Evolutionary conservation across 768 basidiomycete genomes (phyloP).

Genomic region (Panaeolus cyanescens): DNA sequence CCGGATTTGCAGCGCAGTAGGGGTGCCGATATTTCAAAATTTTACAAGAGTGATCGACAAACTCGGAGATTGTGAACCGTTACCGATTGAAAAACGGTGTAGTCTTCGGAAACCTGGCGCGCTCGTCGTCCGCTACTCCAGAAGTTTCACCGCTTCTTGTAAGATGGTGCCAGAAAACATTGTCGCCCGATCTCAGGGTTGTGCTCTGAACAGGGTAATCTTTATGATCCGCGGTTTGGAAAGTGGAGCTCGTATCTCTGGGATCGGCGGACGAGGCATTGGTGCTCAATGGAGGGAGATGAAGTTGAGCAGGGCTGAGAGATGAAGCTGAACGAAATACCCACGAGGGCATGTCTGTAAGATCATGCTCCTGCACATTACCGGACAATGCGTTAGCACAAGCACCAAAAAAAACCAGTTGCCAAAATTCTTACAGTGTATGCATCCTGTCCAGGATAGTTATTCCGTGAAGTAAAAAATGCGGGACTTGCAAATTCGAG

Average conservation of each 20-base stretch:
- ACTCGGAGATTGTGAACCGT: slow-evolving; percentile 11
- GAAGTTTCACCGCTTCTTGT: slow-evolving; percentile 71
- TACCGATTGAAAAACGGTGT: slow-evolving; percentile 35
- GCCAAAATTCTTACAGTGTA: slow-evolving; percentile 11
- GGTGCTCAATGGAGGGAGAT: background rate
- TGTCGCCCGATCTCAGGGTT: slow-evolving; percentile 56
- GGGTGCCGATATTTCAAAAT: background rate
- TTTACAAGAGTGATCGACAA: background rate
- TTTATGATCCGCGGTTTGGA: slow-evolving; percentile 37
- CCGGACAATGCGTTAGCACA: background rate
- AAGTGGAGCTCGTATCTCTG: slow-evolving; percentile 17
- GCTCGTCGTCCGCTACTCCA: slow-evolving; percentile 61
- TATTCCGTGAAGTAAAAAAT: slow-evolving; percentile 17
- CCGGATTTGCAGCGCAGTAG: slow-evolving; percentile 7
- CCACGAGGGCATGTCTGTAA: slow-evolving; percentile 4
- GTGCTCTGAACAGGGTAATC: slow-evolving; percentile 38
- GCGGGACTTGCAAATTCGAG: slow-evolving; percentile 37
- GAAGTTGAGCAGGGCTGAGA: slow-evolving; percentile 8
- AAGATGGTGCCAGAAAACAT: slow-evolving; percentile 79
- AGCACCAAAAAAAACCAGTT: background rate
- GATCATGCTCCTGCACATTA: slow-evolving; percentile 7
- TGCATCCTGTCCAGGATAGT: slow-evolving; percentile 11
- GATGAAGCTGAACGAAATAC: slow-evolving; percentile 7
- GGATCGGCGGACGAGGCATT: slow-evolving; percentile 12
- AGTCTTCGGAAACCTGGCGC: slow-evolving; percentile 41